Conservation (phyloP, 208 protist genomes). For the Leishmania braziliensis region DNA sequence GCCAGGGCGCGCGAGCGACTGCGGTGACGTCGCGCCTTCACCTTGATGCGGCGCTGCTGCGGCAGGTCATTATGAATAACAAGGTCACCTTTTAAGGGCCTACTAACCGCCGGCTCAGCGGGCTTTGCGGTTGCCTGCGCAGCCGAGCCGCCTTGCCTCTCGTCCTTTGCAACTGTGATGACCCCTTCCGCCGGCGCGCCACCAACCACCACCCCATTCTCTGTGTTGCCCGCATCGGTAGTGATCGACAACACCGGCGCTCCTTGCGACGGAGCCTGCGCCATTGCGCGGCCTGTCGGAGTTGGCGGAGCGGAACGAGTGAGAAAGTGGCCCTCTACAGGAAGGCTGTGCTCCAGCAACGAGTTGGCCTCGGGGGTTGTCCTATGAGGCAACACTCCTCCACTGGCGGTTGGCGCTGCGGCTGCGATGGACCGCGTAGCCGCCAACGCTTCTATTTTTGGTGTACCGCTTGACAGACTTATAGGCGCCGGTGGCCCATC, state of each 20-base stretch:
- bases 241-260: background rate
- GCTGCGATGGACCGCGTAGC: background rate
- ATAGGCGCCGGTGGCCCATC: background rate
- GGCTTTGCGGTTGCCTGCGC: background rate
- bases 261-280: background rate
- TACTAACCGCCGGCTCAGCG: background rate
- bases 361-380: background rate
- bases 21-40: conserved; percentile 27
- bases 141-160: background rate
- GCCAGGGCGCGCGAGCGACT: conserved; percentile 6
- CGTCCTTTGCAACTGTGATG: background rate
- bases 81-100: background rate
- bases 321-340: conserved; percentile 12
- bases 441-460: background rate
- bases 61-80: conserved; percentile 17
- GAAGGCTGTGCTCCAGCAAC: conserved; percentile 26
- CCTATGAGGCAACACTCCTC: background rate
- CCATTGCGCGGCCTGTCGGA: background rate
- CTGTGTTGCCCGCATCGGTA: background rate
- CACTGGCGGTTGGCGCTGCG: background rate
- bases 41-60: conserved; percentile 18
- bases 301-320: background rate
- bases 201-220: background rate
- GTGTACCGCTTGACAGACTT: background rate
- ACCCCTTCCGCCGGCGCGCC: background rate